A percentile compares a stretch with the other conserved stretches of the same genome.
Evolutionary conservation across 768 basidiomycete genomes (phyloP).

Genomic region (Hemileccinum rubropunctum): DNA sequence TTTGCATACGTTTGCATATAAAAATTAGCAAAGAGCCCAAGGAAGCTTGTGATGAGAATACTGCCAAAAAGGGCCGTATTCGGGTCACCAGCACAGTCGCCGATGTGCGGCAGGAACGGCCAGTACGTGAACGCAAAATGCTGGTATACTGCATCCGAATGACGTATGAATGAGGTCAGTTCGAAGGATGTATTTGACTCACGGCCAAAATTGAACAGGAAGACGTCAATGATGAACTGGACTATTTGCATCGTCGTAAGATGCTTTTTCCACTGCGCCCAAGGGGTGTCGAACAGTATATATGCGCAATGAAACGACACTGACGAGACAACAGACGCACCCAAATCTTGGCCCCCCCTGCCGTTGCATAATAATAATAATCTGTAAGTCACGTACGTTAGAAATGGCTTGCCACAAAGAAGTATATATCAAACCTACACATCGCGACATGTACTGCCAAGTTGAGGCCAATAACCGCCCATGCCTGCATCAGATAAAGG

Average conservation of each 20-base stretch:
- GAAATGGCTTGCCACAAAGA: background rate
- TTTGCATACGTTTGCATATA: constrained; percentile 24
- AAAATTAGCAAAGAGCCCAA: constrained; percentile 25
- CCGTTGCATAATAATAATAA: constrained; percentile 98
- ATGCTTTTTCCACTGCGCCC: constrained; percentile 26
- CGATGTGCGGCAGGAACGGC: constrained; percentile 22
- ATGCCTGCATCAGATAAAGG: constrained; percentile 54
- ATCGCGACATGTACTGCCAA: constrained; percentile 90
- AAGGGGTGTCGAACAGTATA: background rate
- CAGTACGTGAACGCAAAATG: constrained; percentile 27
- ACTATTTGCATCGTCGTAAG: constrained; percentile 27
- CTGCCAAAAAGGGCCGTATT: constrained; percentile 14
- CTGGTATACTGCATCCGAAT: constrained; percentile 20
- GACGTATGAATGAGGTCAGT: background rate
- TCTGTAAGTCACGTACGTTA: constrained; percentile 46
- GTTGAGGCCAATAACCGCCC: constrained; percentile 87
- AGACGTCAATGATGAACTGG: constrained; percentile 25
- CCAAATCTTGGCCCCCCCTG: constrained; percentile 46
- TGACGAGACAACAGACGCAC: constrained; percentile 5
- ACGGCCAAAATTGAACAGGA: constrained; percentile 21
- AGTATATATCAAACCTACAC: constrained; percentile 56
- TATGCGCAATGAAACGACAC: background rate
- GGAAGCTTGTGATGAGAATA: constrained; percentile 19
- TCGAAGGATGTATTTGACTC: constrained; percentile 7
- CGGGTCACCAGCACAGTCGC: constrained; percentile 25